Evolutionary conservation across 176 grass and related monocot species (phyloP).

Genomic region (Bolboschoenus planiculmis): DNA sequence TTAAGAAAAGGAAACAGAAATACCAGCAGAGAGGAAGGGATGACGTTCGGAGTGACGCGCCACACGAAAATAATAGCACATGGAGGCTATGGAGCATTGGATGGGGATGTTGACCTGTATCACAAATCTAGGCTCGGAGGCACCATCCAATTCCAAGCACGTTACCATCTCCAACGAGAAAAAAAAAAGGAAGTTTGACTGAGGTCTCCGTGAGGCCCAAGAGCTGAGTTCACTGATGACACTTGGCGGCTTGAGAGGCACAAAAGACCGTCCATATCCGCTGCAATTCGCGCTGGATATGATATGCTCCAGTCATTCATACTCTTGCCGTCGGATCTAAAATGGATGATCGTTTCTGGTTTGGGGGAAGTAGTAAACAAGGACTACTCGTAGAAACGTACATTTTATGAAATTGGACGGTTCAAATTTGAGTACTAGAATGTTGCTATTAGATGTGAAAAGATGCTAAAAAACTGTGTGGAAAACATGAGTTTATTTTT

Average conservation of each 20-base stretch:
- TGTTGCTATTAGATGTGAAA: too few species aligned
- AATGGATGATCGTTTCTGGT: not conserved
- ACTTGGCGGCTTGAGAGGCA: not conserved
- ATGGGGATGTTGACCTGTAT: not conserved
- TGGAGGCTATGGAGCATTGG: not conserved
- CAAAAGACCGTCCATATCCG: not conserved
- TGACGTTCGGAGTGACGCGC: constrained; percentile 65
- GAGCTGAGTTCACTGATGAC: constrained; percentile 20
- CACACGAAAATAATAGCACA: not conserved
- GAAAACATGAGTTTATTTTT: too few species aligned
- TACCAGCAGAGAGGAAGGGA: not conserved
- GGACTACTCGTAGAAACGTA: not conserved
- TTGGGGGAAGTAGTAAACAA: not conserved
- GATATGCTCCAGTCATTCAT: not conserved
- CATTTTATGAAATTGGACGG: not conserved
- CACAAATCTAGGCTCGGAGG: not conserved
- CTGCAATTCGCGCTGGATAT: not conserved
- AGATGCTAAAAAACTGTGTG: too few species aligned
- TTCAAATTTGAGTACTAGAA: too few species aligned
- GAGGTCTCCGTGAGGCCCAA: not conserved
- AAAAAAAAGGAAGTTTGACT: not conserved
- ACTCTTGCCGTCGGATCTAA: not conserved
- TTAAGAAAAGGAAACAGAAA: not conserved
- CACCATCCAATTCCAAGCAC: not conserved
- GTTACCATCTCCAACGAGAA: not conserved